Evolutionary conservation across 169 alveolate species (phyloP), one percentile per base, ranked within the genome.

Genomic region (Haemoproteus tartakovskyi): DNA sequence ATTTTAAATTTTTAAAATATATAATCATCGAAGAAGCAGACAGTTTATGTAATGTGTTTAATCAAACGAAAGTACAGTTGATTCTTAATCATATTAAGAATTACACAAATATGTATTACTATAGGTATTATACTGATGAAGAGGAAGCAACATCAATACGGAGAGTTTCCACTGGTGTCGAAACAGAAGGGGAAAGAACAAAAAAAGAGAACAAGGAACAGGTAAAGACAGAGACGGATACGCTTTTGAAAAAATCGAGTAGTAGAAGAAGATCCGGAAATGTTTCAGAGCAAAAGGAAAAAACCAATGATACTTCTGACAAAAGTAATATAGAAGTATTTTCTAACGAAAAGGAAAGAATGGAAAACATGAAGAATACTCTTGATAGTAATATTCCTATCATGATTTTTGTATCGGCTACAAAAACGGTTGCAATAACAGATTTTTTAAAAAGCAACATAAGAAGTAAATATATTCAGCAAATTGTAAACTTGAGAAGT

Each of bases 21-120:
- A 6, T 70, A 5, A 43, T 70, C 11, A 57, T 70, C 19, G 84
- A 70, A 50, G 78, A 70, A 36, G 19, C 78, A 12, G 84, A 70
- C 41, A 56, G 78, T 4, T 36, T 70, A 27, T 70, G 84, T 16
- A 70, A 70, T 41, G 56, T 29, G n/a, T 70, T 70, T 60, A 70
- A 70, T 60, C 78, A 70, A 26, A 47, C 37, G 36, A 70, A 70
- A 51, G 16, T 70, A 14, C 84, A 70, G 40, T 46, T 70, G n/a
- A 21, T 70, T 18, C 26, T 70, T 70, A 70, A 56, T 12, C 84
- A 70, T 24, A 30, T 70, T 19, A 56, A 36, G 48, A 70, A 56
- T 24, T 70, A 70, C 52, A 70, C 84, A 3, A 70, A 70, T 60
- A 70, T 70, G 84, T 70, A 70, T 24, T 70, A 70, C 33, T 70